Percentiles rank a stretch among this genome's conserved stretches.
These are phyloP conservation scores for Apiospora arundinis DNA, from an alignment of 2,329 filamentous ascomycete species.

Conservation along the genomic window DNA sequence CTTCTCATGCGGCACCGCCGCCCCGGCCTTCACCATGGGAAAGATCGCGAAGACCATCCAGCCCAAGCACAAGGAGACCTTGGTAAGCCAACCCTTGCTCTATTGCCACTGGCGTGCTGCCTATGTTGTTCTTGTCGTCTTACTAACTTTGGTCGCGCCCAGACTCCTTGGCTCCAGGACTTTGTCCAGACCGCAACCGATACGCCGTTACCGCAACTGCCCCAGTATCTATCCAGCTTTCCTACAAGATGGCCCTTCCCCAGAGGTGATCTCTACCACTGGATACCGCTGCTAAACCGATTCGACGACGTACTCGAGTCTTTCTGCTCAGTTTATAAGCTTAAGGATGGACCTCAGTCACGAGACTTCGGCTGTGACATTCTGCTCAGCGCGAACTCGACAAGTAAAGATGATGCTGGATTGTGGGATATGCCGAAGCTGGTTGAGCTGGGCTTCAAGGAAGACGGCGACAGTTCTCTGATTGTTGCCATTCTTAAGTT, in stretches of 20 bases:
- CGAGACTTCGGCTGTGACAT: slow-evolving; percentile 74
- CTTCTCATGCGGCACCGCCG: slow-evolving; percentile 61
- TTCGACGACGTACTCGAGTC: slow-evolving; percentile 89
- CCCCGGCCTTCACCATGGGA: slow-evolving; percentile 64
- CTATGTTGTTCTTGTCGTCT: slow-evolving; percentile 17
- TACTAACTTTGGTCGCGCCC: slow-evolving; percentile 22
- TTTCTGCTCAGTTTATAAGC: slow-evolving; percentile 80
- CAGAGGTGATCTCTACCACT: slow-evolving; percentile 95
- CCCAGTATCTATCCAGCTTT: slow-evolving; percentile 78
- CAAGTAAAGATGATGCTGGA: slow-evolving; percentile 59
- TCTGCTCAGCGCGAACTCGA: slow-evolving; percentile 63
- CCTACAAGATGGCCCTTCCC: slow-evolving; percentile 94
- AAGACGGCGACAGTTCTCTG: slow-evolving; percentile 81
- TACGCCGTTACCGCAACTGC: slow-evolving; percentile 76
- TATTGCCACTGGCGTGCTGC: slow-evolving; percentile 12
- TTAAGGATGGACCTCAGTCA: slow-evolving; percentile 81
- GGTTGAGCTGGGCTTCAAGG: slow-evolving; percentile 65
- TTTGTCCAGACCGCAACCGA: slow-evolving; percentile 77
- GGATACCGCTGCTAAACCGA: slow-evolving; percentile 92
- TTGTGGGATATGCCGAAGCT: slow-evolving; percentile 55
- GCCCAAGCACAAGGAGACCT: slow-evolving; percentile 69
- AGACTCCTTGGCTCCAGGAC: slow-evolving; percentile 87
- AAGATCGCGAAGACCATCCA: slow-evolving; percentile 73
- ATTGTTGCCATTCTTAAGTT: slow-evolving; percentile 84
- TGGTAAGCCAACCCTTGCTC: slow-evolving; percentile 54